These are phyloP conservation scores for Pythium brassicae DNA, from an alignment of 352 stramenopile genomes.

Conservation along the genomic window DNA sequence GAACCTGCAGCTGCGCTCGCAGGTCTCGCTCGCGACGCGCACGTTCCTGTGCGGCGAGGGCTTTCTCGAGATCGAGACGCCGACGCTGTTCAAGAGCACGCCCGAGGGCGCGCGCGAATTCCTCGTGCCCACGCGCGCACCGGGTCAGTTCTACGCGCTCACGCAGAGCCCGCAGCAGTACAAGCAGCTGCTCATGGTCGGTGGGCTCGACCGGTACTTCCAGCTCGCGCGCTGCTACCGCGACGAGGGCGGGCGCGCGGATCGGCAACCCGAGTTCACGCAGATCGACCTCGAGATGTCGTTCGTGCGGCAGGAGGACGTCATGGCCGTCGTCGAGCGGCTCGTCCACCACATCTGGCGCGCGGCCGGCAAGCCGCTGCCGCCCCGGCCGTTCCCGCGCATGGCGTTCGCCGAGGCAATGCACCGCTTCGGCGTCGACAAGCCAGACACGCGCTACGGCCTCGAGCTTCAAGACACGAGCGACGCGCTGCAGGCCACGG, in stretches of 20 bases:
- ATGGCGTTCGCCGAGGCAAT: constrained; percentile 82
- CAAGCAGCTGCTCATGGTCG: constrained; percentile 91
- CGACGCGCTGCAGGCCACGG: constrained; percentile 28
- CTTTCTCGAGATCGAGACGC: constrained; percentile 88
- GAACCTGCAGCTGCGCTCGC: constrained; percentile 73
- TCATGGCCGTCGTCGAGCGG: constrained; percentile 74
- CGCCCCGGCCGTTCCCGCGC: constrained; percentile 36
- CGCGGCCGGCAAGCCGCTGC: constrained; percentile 38
- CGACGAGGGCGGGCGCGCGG: constrained; percentile 81
- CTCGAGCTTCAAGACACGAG: constrained; percentile 63
- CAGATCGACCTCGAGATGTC: constrained; percentile 91
- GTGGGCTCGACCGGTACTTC: constrained; percentile 85
- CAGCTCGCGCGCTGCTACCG: constrained; percentile 89
- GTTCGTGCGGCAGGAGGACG: constrained; percentile 68
- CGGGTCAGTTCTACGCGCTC: constrained; percentile 81
- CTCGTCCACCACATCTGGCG: constrained; percentile 70
- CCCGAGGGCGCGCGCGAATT: constrained; percentile 86
- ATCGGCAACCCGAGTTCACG: constrained; percentile 89
- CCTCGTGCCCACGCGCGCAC: constrained; percentile 67
- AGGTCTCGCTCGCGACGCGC: constrained; percentile 63
- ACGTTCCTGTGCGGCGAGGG: constrained; percentile 65
- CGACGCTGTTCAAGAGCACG: constrained; percentile 86
- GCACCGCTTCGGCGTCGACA: constrained; percentile 80
- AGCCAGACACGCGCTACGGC: constrained; percentile 78
- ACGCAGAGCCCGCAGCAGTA: constrained; percentile 90